Conservation (phyloP, 345 rosid species). For the Aquilaria malaccensis region DNA sequence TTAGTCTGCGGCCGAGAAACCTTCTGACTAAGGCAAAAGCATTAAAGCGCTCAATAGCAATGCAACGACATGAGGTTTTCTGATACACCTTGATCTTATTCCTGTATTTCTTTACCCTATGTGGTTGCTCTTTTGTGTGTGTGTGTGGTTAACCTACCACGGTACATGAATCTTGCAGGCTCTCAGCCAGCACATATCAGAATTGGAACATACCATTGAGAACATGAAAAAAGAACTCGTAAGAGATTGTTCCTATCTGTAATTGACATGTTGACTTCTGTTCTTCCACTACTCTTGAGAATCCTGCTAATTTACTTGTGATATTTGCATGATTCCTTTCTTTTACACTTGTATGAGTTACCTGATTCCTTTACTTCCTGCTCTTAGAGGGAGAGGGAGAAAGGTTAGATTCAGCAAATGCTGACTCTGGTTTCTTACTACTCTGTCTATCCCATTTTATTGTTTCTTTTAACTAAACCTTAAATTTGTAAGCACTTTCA, state of each 20-base stretch:
- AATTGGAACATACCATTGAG: constrained; percentile 69
- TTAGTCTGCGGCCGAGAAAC: constrained; percentile 87
- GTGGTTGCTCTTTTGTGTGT: not conserved
- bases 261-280: not conserved
- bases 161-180: constrained; percentile 43
- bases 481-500: too few species aligned
- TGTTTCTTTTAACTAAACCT: too few species aligned
- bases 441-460: too few species aligned
- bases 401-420: too few species aligned
- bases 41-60: constrained; percentile 84
- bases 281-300: constrained; percentile 9
- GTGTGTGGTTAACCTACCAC: constrained; percentile 4
- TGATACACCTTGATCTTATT: constrained; percentile 2
- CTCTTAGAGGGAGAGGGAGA: too few species aligned
- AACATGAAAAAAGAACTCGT: constrained; percentile 79
- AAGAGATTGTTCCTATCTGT: constrained; percentile 24
- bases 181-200: constrained; percentile 86
- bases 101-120: constrained; percentile 9
- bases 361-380: too few species aligned
- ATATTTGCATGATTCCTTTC: not conserved
- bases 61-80: constrained; percentile 95
- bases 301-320: not conserved
- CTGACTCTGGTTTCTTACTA: too few species aligned
- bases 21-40: constrained; percentile 96
- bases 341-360: not conserved